Evolutionary conservation across 1,139 yeast species (phyloP).

Genomic region (Ogataea hybrid): DNA sequence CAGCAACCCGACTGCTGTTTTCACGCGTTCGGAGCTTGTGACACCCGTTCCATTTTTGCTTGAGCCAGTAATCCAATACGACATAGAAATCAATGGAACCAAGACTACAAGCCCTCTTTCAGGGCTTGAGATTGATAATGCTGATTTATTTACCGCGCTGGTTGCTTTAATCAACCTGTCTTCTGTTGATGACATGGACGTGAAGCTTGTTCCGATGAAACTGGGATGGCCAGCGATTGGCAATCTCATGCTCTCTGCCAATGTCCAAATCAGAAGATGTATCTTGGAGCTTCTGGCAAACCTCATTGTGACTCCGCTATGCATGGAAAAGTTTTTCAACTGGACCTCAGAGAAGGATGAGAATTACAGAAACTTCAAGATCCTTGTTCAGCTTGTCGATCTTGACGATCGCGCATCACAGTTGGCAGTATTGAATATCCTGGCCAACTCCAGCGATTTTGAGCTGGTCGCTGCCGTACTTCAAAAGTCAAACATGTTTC

Average conservation of each 20-base stretch:
- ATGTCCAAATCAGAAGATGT: slow-evolving; percentile 41
- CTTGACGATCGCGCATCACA: slow-evolving; percentile 41
- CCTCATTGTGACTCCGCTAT: slow-evolving; percentile 42
- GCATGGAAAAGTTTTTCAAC: slow-evolving; percentile 52
- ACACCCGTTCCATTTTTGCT: slow-evolving; percentile 47
- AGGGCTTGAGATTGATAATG: slow-evolving; percentile 30
- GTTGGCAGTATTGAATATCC: slow-evolving; percentile 41
- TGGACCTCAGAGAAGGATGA: slow-evolving; percentile 20
- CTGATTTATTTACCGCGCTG: slow-evolving; percentile 45
- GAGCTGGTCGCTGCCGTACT: slow-evolving; percentile 43
- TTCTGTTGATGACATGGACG: slow-evolving; percentile 31
- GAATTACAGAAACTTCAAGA: slow-evolving; percentile 35
- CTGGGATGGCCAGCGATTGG: slow-evolving; percentile 39
- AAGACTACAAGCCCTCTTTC: slow-evolving; percentile 30
- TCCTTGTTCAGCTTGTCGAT: slow-evolving; percentile 41
- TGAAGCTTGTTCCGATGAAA: slow-evolving; percentile 37
- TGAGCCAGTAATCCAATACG: slow-evolving; percentile 40
- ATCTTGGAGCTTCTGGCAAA: slow-evolving; percentile 50
- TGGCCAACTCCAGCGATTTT: slow-evolving; percentile 50
- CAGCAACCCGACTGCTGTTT: slow-evolving; percentile 39
- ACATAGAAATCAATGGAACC: slow-evolving; percentile 25
- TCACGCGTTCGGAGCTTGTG: slow-evolving; percentile 40
- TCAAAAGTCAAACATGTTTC: slow-evolving; percentile 29
- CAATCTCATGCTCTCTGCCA: slow-evolving; percentile 37
- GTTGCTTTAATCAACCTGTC: slow-evolving; percentile 51